phyloP scores from a whole-genome alignment of 345 rosid species.

The Brassica nigra region DNA sequence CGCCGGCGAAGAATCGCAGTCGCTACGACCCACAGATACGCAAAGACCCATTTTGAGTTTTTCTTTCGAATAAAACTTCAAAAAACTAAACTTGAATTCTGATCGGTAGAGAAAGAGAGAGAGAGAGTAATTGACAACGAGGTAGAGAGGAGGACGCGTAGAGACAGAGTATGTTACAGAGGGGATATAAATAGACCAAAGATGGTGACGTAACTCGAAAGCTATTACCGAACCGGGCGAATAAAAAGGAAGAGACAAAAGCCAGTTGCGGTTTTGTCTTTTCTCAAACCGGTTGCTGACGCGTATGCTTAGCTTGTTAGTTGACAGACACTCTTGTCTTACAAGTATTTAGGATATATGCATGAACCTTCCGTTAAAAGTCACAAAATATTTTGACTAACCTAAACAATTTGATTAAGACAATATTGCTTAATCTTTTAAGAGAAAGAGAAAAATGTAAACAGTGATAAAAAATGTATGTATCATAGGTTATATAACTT shows the following conservation, averaged over 20 bases:
- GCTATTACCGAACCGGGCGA: not conserved
- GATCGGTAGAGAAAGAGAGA: conserved; percentile 7
- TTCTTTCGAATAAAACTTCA: not conserved
- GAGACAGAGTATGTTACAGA: conserved; percentile 1
- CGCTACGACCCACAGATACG: conserved; percentile 40
- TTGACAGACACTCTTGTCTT: conserved; percentile 16
- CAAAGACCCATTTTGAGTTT: conserved; percentile 59
- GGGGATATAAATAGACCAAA: conserved; percentile 19
- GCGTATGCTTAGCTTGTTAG: conserved; percentile 26
- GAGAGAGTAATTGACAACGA: conserved; percentile 6
- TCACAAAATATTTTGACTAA: not conserved
- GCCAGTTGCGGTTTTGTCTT: conserved; percentile 8
- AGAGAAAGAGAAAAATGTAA: not conserved
- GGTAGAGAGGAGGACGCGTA: conserved; percentile 26
- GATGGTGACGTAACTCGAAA: conserved; percentile 15
- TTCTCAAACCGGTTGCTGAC: conserved; percentile 32
- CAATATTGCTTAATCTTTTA: not conserved
- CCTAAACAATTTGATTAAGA: not conserved
- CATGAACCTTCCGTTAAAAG: not conserved
- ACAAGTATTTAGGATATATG: not conserved
- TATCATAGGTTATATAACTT: not conserved
- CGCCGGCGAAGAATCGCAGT: conserved; percentile 35
- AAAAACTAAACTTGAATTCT: conserved; percentile 4
- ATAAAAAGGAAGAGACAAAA: not conserved
- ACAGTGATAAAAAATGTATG: not conserved